Evolutionary conservation across 495 filamentous ascomycete species (phyloP).

Genomic region (Podospora pseudoanserina): DNA sequence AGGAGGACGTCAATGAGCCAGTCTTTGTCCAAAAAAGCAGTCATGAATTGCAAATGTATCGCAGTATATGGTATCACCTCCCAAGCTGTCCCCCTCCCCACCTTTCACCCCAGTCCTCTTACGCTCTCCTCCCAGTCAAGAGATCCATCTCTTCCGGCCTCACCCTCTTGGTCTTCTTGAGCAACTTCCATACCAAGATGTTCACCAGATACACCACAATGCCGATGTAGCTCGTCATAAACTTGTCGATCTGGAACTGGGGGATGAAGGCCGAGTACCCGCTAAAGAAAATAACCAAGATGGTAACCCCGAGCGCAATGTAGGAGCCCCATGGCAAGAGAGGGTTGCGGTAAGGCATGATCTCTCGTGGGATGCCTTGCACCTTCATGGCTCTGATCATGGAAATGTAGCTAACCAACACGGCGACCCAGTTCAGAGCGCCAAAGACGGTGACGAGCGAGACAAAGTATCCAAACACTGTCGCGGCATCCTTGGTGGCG

Average conservation of each 20-base stretch:
- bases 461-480: constrained; percentile 80
- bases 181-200: constrained; percentile 31
- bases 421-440: constrained; percentile 78
- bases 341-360: constrained; percentile 69
- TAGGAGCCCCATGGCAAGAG: constrained; percentile 66
- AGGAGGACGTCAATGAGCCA: neutral
- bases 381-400: constrained; percentile 72
- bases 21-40: neutral
- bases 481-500: constrained; percentile 60
- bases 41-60: neutral
- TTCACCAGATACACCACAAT: constrained; percentile 71
- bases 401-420: constrained; percentile 76
- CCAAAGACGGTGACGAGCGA: constrained; percentile 80
- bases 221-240: constrained; percentile 78
- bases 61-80: neutral
- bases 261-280: constrained; percentile 61
- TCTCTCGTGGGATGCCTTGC: constrained; percentile 61
- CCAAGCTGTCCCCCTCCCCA: neutral
- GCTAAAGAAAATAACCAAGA: constrained; percentile 71
- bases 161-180: constrained; percentile 36
- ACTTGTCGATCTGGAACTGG: constrained; percentile 64
- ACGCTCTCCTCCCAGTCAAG: constrained; percentile 27
- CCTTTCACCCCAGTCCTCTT: neutral
- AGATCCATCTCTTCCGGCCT: constrained; percentile 31
- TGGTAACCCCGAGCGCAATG: constrained; percentile 62